These are phyloP conservation scores for Fusarium dimerum DNA, from an alignment of 2,329 filamentous ascomycete species.

Conservation along the genomic window DNA sequence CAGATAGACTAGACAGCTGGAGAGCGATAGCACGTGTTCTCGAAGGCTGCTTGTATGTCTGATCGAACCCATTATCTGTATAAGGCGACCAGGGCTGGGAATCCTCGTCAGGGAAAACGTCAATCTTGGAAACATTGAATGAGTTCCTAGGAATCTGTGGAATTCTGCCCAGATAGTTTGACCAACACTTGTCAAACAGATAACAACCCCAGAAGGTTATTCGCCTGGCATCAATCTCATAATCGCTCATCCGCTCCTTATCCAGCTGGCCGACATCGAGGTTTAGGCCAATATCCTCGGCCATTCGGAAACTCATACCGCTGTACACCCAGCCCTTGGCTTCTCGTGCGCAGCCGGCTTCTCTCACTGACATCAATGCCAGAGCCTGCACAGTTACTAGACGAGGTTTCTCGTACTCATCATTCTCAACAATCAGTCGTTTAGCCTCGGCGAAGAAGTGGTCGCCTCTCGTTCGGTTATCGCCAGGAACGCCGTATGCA, in stretches of 20 bases:
- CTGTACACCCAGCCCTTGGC: constrained; percentile 98
- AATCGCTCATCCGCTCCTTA: constrained; percentile 65
- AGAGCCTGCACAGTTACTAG: constrained; percentile 91
- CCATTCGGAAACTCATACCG: constrained; percentile 98
- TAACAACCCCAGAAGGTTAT: constrained; percentile 99
- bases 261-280: constrained; percentile 73
- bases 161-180: constrained; percentile 89
- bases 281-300: constrained; percentile 88
- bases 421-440: constrained; percentile 82
- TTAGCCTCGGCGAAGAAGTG: constrained; percentile 97
- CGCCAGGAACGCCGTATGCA: constrained; percentile 69
- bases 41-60: constrained; percentile 74
- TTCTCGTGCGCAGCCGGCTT: constrained; percentile 91
- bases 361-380: constrained; percentile 92
- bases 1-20: constrained; percentile 80
- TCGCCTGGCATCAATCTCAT: constrained; percentile 83
- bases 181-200: constrained; percentile 99
- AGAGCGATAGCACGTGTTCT: constrained; percentile 79
- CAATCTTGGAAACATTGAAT: constrained; percentile 83
- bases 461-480: constrained; percentile 85
- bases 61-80: constrained; percentile 77
- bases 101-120: constrained; percentile 89
- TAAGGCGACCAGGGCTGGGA: constrained; percentile 84
- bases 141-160: constrained; percentile 81
- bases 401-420: constrained; percentile 87